phyloP scores from a whole-genome alignment of 2,329 filamentous ascomycete species.

The Chrysoporthe austroafricana region DNA sequence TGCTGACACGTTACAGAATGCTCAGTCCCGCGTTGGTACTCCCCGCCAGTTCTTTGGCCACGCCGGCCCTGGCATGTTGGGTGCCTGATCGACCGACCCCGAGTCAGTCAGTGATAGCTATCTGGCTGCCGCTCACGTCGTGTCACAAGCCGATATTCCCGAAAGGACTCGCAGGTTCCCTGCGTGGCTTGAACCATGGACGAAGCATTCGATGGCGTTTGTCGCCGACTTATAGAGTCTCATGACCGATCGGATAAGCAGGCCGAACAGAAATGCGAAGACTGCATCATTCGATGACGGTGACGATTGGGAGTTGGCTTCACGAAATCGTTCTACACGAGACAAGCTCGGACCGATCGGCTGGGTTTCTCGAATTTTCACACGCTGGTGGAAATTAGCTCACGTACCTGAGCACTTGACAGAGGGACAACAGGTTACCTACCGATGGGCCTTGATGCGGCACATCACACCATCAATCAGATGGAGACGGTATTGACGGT shows the following conservation, averaged over 20 bases:
- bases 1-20: slow-evolving; percentile 53
- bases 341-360: slow-evolving; percentile 1
- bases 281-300: not conserved
- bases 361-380: not conserved
- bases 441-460: not conserved
- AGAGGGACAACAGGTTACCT: not conserved
- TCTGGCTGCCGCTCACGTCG: slow-evolving; percentile 21
- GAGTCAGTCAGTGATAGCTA: slow-evolving; percentile 30
- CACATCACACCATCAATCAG: not conserved
- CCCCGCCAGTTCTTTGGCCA: slow-evolving; percentile 48
- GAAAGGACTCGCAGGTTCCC: slow-evolving; percentile 19
- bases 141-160: slow-evolving; percentile 13
- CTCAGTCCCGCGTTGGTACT: slow-evolving; percentile 37
- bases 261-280: not conserved
- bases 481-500: not conserved
- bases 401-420: not conserved
- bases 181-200: slow-evolving; percentile 31
- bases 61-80: slow-evolving; percentile 58
- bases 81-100: slow-evolving; percentile 48
- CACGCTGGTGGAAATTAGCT: not conserved
- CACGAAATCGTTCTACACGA: not conserved
- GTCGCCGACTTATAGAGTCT: slow-evolving; percentile 15
- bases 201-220: slow-evolving; percentile 27
- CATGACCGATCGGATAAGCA: not conserved
- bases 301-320: not conserved